Percentiles rank a stretch among this genome's conserved stretches.
phyloP scores from a whole-genome alignment of 2,329 filamentous ascomycete genomes.

The Chalaropsis thielavioides region DNA sequence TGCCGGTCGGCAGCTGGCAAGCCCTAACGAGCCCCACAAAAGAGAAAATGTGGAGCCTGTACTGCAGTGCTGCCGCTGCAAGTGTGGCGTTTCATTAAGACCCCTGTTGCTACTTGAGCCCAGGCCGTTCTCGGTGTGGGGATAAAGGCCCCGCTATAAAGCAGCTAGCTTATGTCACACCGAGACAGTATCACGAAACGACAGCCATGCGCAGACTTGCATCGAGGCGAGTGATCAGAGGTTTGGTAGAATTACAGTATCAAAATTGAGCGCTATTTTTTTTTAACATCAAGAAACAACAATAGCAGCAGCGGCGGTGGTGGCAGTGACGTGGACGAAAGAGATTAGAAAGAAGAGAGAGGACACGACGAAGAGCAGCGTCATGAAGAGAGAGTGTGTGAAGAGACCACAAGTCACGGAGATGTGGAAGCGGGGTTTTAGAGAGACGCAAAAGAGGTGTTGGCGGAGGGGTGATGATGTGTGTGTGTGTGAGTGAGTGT shows the following conservation, averaged over 20 bases:
- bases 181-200: neutral
- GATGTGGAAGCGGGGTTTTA: neutral
- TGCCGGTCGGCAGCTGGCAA: conserved; percentile 3
- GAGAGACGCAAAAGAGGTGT: neutral
- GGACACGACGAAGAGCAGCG: neutral
- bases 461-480: neutral
- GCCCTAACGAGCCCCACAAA: conserved; percentile 14
- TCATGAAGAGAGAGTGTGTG: neutral
- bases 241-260: conserved; percentile 1
- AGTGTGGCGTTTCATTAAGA: neutral
- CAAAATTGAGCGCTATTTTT: neutral
- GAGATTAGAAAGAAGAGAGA: neutral
- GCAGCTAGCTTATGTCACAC: conserved; percentile 7
- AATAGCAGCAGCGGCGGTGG: neutral
- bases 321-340: neutral
- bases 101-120: neutral
- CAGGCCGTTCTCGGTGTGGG: neutral
- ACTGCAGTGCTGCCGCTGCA: neutral
- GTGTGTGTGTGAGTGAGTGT: neutral
- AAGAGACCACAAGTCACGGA: neutral
- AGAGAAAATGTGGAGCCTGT: neutral
- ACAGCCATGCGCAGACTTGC: no score
- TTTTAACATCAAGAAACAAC: neutral
- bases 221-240: neutral
- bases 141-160: neutral